phyloP scores from a whole-genome alignment of 2,329 filamentous ascomycete genomes.

The Cytospora schulzeri region DNA sequence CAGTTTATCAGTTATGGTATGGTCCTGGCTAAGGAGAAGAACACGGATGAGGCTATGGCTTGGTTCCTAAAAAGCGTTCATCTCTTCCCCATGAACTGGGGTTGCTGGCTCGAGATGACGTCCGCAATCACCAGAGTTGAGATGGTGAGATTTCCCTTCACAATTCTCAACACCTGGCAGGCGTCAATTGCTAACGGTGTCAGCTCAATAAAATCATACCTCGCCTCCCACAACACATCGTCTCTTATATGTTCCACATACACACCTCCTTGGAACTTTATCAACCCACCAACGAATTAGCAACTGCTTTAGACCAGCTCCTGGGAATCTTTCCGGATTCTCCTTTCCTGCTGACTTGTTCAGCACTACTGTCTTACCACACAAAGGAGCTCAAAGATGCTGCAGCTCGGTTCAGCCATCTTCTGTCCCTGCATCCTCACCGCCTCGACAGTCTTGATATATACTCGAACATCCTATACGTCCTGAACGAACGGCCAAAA shows the following conservation, averaged over 20 bases:
- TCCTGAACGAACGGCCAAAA: slow-evolving; percentile 84
- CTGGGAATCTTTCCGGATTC: slow-evolving; percentile 84
- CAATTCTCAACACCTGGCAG: background rate
- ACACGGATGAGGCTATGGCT: slow-evolving; percentile 79
- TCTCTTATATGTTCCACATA: slow-evolving; percentile 92
- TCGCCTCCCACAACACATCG: slow-evolving; percentile 83
- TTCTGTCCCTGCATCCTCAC: slow-evolving; percentile 74
- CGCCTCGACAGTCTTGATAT: slow-evolving; percentile 89
- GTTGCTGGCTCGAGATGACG: slow-evolving; percentile 91
- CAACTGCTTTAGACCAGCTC: slow-evolving; percentile 75
- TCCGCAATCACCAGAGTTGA: slow-evolving; percentile 77
- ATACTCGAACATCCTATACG: slow-evolving; percentile 97
- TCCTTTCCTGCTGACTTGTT: slow-evolving; percentile 87
- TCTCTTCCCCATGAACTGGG: slow-evolving; percentile 93
- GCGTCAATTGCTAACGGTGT: slow-evolving; percentile 33
- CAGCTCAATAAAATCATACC: slow-evolving; percentile 72
- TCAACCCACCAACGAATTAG: slow-evolving; percentile 75
- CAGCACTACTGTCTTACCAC: slow-evolving; percentile 86
- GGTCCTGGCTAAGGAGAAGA: slow-evolving; percentile 86
- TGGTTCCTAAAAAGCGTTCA: slow-evolving; percentile 90
- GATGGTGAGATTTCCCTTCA: slow-evolving; percentile 61
- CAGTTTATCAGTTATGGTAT: slow-evolving; percentile 69
- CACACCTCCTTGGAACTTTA: slow-evolving; percentile 91
- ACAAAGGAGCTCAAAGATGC: slow-evolving; percentile 75
- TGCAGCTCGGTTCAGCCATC: slow-evolving; percentile 71